Evolutionary conservation across 2,329 filamentous ascomycete genomes (phyloP).

Genomic region (Colletotrichum sp.): DNA sequence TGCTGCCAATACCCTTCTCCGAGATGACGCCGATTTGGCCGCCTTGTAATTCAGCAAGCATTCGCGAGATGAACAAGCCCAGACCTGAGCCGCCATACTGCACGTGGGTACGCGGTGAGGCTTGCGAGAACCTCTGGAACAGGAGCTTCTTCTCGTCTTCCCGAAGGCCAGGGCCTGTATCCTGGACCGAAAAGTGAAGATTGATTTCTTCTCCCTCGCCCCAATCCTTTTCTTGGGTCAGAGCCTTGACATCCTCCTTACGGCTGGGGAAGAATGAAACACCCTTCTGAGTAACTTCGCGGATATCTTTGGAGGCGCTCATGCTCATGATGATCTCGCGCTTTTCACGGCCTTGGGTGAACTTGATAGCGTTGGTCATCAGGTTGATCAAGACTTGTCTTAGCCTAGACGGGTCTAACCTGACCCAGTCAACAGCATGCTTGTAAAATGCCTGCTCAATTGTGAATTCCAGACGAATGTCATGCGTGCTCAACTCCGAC

Average conservation of each 20-base stretch:
- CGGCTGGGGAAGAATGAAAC: slow-evolving; percentile 53
- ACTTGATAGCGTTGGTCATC: slow-evolving; percentile 71
- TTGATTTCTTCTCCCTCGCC: slow-evolving; percentile 74
- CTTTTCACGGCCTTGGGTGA: slow-evolving; percentile 64
- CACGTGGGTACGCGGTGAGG: slow-evolving; percentile 72
- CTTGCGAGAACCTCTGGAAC: slow-evolving; percentile 73
- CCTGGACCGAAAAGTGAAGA: slow-evolving; percentile 74
- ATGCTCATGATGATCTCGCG: slow-evolving; percentile 68
- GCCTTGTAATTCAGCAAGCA: slow-evolving; percentile 77
- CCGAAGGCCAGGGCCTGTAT: slow-evolving; percentile 72
- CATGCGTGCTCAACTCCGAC: slow-evolving; percentile 73
- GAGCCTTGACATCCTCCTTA: slow-evolving; percentile 45
- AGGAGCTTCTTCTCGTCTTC: slow-evolving; percentile 70
- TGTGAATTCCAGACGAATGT: slow-evolving; percentile 73
- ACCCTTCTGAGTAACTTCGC: slow-evolving; percentile 42
- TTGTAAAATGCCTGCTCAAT: slow-evolving; percentile 72
- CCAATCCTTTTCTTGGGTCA: slow-evolving; percentile 68
- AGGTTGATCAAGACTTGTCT: slow-evolving; percentile 80
- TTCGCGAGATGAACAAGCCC: slow-evolving; percentile 78
- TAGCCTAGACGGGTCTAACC: slow-evolving; percentile 76
- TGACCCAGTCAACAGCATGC: slow-evolving; percentile 73
- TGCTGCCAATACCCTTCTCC: slow-evolving; percentile 71
- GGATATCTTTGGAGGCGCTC: slow-evolving; percentile 63
- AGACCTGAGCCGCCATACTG: slow-evolving; percentile 75
- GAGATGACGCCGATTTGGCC: slow-evolving; percentile 79